Conservation (phyloP, 2,329 filamentous ascomycete species). For the Xylariaceae sp. region DNA sequence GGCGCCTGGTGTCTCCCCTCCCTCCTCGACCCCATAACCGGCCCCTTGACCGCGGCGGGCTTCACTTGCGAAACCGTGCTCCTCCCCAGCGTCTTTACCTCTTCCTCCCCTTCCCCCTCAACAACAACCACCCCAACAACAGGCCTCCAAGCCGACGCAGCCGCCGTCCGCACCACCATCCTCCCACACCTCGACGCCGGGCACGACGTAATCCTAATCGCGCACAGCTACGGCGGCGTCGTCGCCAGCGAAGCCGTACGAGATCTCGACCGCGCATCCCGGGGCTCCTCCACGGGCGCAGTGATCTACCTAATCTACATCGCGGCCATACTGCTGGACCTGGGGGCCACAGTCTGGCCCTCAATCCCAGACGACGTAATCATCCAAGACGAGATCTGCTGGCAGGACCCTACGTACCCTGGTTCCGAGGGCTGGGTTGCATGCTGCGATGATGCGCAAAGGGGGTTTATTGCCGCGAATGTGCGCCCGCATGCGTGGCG, state of each 20-base stretch:
- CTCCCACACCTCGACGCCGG: slow-evolving; percentile 19
- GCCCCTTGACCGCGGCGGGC: slow-evolving; percentile 16
- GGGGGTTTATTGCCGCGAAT: slow-evolving; percentile 1
- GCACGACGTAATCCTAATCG: slow-evolving; percentile 17
- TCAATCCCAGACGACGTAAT: slow-evolving; percentile 1
- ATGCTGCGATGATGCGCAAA: slow-evolving; percentile 11
- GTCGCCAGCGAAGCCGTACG: slow-evolving; percentile 20
- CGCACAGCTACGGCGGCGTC: slow-evolving; percentile 23
- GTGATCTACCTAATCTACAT: slow-evolving; percentile 20
- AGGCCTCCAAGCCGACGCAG: slow-evolving; percentile 17
- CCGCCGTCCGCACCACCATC: slow-evolving; percentile 13
- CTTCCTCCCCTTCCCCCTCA: no score
- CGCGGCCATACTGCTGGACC: slow-evolving; percentile 19
- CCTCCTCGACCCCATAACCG: slow-evolving; percentile 16
- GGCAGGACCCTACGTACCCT: slow-evolving; percentile 7
- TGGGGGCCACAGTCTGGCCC: slow-evolving; percentile 19
- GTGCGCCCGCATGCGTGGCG: slow-evolving; percentile 13
- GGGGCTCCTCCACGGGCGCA: slow-evolving; percentile 11
- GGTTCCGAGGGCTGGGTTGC: slow-evolving; percentile 4
- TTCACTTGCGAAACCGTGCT: slow-evolving; percentile 16
- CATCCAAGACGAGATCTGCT: slow-evolving; percentile 14
- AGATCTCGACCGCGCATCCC: slow-evolving; percentile 16
- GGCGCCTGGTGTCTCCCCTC: slow-evolving; percentile 19
- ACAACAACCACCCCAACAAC: background rate
- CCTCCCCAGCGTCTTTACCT: slow-evolving; percentile 13